Evolutionary conservation across 371 early-diverging fungal genomes (phyloP).

Genomic region (Thermomucor indicae-seudaticae): DNA sequence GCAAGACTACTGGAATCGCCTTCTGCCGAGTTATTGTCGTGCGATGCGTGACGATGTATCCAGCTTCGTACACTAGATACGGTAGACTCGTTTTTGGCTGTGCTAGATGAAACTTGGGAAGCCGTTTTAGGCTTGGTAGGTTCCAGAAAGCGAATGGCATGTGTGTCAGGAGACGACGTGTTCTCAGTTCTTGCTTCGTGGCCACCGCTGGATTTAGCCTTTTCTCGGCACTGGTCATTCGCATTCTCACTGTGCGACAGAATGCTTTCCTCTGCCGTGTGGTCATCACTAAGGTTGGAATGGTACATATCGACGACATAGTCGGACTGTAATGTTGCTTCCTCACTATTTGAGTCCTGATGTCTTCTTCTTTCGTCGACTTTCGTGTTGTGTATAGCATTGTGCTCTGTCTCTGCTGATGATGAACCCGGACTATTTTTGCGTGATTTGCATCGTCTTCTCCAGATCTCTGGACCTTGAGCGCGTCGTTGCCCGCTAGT

Average conservation of each 20-base stretch:
- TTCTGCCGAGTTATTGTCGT: not conserved
- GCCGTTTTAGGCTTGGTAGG: slow-evolving; percentile 24
- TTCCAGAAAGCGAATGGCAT: slow-evolving; percentile 41
- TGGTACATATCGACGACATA: slow-evolving; percentile 6
- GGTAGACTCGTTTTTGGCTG: not conserved
- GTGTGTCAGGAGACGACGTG: no score
- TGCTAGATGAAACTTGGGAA: no score
- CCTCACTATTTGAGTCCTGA: not conserved
- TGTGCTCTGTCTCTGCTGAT: slow-evolving; percentile 28
- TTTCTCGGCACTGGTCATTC: not conserved
- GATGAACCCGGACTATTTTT: slow-evolving; percentile 5
- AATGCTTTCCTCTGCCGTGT: slow-evolving; percentile 31
- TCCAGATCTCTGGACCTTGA: slow-evolving; percentile 18
- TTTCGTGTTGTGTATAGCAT: slow-evolving; percentile 27
- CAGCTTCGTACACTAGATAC: no score
- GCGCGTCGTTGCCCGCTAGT: slow-evolving; percentile 21
- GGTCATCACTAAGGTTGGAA: slow-evolving; percentile 10
- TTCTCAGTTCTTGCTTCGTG: slow-evolving; percentile 12
- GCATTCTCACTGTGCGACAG: slow-evolving; percentile 10
- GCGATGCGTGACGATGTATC: no score
- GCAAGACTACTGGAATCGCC: slow-evolving; percentile 1
- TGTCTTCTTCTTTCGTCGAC: slow-evolving; percentile 4
- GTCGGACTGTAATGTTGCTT: not conserved
- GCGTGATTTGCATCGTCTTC: slow-evolving; percentile 5
- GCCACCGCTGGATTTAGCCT: not conserved